Conservation (phyloP, 495 filamentous ascomycete species). For the Tuber brumale region DNA sequence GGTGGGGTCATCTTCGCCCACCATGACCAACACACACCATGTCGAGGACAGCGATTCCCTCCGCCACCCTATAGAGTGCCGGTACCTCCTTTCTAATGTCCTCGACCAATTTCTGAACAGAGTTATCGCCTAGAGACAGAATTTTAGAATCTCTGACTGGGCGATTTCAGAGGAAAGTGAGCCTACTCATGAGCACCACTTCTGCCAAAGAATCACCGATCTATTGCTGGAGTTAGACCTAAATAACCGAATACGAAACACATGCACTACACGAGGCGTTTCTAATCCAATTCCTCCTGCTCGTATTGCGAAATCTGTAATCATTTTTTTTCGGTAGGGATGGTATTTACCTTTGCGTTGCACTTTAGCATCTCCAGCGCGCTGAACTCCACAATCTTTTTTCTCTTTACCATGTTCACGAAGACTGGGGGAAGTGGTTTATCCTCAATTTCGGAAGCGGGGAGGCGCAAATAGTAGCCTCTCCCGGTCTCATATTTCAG, state of each 20-base stretch:
- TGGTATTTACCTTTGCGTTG: conserved; percentile 35
- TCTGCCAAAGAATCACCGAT: conserved; percentile 74
- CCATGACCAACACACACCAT: conserved; percentile 52
- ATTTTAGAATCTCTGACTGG: conserved; percentile 18
- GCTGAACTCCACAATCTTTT: conserved; percentile 71
- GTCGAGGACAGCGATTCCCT: conserved; percentile 82
- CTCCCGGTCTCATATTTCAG: conserved; percentile 69
- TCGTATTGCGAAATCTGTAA: conserved; percentile 29
- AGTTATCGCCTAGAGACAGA: conserved; percentile 48
- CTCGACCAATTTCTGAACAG: conserved; percentile 62
- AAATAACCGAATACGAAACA: neutral
- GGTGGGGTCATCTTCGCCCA: neutral
- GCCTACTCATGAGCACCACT: conserved; percentile 48
- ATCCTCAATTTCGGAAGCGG: conserved; percentile 57
- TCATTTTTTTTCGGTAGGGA: conserved; percentile 34
- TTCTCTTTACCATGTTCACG: conserved; percentile 68
- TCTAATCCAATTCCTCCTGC: conserved; percentile 1
- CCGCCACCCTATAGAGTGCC: conserved; percentile 67
- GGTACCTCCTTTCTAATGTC: conserved; percentile 62
- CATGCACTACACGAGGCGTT: neutral
- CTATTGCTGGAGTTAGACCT: conserved; percentile 45
- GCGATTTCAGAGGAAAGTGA: conserved; percentile 50
- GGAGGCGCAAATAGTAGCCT: conserved; percentile 72
- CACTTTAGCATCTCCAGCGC: conserved; percentile 73
- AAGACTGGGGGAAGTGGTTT: conserved; percentile 60